These are phyloP conservation scores for Calonectria crousiana DNA, from an alignment of 2,329 filamentous ascomycete genomes.

Conservation along the genomic window DNA sequence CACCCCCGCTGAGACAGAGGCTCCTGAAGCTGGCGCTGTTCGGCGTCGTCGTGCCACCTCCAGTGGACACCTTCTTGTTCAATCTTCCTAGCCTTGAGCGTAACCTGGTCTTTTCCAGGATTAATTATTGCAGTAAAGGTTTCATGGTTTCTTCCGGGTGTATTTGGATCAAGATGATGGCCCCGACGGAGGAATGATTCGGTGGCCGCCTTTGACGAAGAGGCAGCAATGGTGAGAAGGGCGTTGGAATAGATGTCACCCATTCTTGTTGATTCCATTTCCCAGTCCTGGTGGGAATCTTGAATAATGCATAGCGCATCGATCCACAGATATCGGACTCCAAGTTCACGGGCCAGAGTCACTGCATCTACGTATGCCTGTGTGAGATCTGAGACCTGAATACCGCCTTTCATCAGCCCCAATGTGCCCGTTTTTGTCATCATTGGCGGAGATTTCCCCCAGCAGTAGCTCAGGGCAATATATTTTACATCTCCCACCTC, in stretches of 20 bases:
- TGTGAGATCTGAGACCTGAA: conserved; percentile 22
- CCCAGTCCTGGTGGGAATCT: conserved; percentile 16
- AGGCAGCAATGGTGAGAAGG: conserved; percentile 32
- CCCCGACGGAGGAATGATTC: neutral
- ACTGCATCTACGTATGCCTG: conserved; percentile 24
- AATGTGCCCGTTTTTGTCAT: conserved; percentile 19
- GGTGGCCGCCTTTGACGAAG: conserved; percentile 28
- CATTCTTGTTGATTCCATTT: conserved; percentile 34
- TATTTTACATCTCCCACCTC: neutral
- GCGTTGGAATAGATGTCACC: conserved; percentile 31
- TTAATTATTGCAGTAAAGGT: neutral
- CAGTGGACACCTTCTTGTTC: conserved; percentile 31
- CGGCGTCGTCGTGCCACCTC: conserved; percentile 24
- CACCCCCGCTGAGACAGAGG: conserved; percentile 31
- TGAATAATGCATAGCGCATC: conserved; percentile 24
- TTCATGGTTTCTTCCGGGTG: neutral
- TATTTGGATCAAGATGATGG: neutral
- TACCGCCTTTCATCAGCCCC: conserved; percentile 15
- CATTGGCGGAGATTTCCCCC: conserved; percentile 21
- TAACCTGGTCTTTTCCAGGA: neutral
- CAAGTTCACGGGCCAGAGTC: neutral
- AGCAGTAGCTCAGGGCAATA: conserved; percentile 37
- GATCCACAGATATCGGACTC: conserved; percentile 19
- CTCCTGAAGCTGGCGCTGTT: conserved; percentile 25
- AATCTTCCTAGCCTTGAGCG: conserved; percentile 20